These are phyloP conservation scores for Kwoniella sp. DNA, from an alignment of 768 basidiomycete genomes.

Conservation along the genomic window DNA sequence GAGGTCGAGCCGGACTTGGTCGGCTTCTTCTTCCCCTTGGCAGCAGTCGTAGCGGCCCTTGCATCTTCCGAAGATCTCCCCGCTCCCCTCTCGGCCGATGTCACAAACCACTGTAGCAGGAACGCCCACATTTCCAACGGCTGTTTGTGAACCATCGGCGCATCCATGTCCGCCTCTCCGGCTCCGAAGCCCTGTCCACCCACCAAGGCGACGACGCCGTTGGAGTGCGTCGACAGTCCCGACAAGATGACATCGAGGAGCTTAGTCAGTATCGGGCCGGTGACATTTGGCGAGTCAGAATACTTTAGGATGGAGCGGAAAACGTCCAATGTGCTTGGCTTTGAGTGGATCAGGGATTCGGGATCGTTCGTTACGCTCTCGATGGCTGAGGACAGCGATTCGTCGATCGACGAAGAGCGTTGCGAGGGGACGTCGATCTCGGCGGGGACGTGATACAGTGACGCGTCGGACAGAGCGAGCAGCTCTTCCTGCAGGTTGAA, in stretches of 20 bases:
- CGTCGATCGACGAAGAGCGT: constrained; percentile 50
- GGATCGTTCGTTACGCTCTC: constrained; percentile 72
- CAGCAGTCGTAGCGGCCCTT: constrained; percentile 46
- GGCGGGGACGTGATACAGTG: constrained; percentile 63
- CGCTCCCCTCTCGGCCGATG: constrained; percentile 72
- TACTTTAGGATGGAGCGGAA: constrained; percentile 75
- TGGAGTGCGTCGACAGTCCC: constrained; percentile 44
- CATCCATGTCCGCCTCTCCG: constrained; percentile 36
- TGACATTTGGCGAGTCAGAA: constrained; percentile 22
- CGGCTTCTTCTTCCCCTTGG: constrained; percentile 45
- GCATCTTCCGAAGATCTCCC: constrained; percentile 51
- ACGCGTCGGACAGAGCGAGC: constrained; percentile 60
- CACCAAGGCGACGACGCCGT: constrained; percentile 26
- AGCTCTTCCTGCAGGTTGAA: constrained; percentile 81
- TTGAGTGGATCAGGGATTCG: constrained; percentile 62
- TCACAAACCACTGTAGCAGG: constrained; percentile 84
- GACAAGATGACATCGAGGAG: constrained; percentile 81
- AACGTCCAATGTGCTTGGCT: constrained; percentile 65
- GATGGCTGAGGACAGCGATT: constrained; percentile 63
- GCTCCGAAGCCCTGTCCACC: constrained; percentile 20
- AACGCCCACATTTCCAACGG: constrained; percentile 90
- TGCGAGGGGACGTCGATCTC: constrained; percentile 64
- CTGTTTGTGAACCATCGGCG: constrained; percentile 57
- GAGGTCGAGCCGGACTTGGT: constrained; percentile 55
- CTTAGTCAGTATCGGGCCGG: constrained; percentile 67